Conservation (phyloP, 352 stramenopile genomes). For the Plasmopara halstedii region DNA sequence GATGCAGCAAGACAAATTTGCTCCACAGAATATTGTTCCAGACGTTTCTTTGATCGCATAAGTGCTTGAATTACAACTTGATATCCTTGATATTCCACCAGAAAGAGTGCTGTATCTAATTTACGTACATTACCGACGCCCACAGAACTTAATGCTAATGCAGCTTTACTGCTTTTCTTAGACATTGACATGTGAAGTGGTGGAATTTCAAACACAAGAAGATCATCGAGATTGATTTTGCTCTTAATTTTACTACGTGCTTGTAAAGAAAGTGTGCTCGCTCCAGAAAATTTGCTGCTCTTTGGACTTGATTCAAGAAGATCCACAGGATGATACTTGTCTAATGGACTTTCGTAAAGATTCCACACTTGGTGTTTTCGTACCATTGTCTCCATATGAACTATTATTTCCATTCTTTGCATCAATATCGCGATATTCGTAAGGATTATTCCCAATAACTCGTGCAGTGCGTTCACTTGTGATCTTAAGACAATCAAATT, state of each 20-base stretch:
- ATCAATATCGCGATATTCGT: slow-evolving; percentile 32
- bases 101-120: slow-evolving; percentile 28
- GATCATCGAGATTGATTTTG: slow-evolving; percentile 50
- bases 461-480: too few species aligned
- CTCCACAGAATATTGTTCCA: slow-evolving; percentile 54
- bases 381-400: slow-evolving; percentile 35
- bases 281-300: slow-evolving; percentile 15
- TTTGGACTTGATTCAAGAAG: slow-evolving; percentile 51
- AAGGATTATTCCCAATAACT: slow-evolving; percentile 14
- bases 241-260: slow-evolving; percentile 33
- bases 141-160: slow-evolving; percentile 23
- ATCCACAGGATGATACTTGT: slow-evolving; percentile 45
- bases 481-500: slow-evolving; percentile 26
- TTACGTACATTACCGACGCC: slow-evolving; percentile 13
- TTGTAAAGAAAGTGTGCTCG: slow-evolving; percentile 24
- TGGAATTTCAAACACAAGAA: slow-evolving; percentile 72
- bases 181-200: slow-evolving; percentile 24
- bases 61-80: slow-evolving; percentile 60
- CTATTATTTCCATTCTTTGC: slow-evolving; percentile 40
- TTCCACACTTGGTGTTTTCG: slow-evolving; percentile 15
- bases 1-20: slow-evolving; percentile 55
- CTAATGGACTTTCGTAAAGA: slow-evolving; percentile 23
- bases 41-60: slow-evolving; percentile 37
- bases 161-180: slow-evolving; percentile 23
- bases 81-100: slow-evolving; percentile 63